Conservation (phyloP, 768 basidiomycete genomes). For the Fomitopsis serialis region DNA sequence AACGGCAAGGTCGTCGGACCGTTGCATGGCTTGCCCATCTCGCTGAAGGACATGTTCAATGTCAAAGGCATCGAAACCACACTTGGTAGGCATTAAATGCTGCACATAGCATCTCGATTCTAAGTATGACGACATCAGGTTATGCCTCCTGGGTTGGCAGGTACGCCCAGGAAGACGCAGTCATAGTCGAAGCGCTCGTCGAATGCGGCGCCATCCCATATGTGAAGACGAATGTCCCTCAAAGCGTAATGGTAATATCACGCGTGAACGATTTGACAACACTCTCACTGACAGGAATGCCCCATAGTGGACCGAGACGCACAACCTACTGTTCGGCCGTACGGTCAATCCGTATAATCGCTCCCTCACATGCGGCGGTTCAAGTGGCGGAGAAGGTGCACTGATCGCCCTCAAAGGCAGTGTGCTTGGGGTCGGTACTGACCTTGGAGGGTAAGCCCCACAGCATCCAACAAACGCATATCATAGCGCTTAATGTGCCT, state of each 20-base stretch:
- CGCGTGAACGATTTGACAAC: too few species aligned
- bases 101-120: background rate
- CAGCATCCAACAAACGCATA: background rate
- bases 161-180: constrained; percentile 37
- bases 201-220: constrained; percentile 41
- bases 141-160: constrained; percentile 49
- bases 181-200: constrained; percentile 42
- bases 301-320: constrained; percentile 47
- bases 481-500: background rate
- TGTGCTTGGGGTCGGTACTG: constrained; percentile 58
- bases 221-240: constrained; percentile 14
- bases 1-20: constrained; percentile 25
- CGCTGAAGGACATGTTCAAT: constrained; percentile 28
- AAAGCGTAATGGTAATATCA: constrained; percentile 29
- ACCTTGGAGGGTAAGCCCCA: constrained; percentile 46
- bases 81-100: constrained; percentile 32
- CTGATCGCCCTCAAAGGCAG: constrained; percentile 56
- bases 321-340: constrained; percentile 58
- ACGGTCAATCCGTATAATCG: constrained; percentile 59
- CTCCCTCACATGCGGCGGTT: constrained; percentile 54
- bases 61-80: constrained; percentile 55
- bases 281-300: background rate
- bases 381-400: constrained; percentile 65
- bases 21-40: constrained; percentile 13
- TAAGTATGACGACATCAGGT: constrained; percentile 21